Conservation (phyloP, 257 asterid species). For the Nicotiana obtusifolia region DNA sequence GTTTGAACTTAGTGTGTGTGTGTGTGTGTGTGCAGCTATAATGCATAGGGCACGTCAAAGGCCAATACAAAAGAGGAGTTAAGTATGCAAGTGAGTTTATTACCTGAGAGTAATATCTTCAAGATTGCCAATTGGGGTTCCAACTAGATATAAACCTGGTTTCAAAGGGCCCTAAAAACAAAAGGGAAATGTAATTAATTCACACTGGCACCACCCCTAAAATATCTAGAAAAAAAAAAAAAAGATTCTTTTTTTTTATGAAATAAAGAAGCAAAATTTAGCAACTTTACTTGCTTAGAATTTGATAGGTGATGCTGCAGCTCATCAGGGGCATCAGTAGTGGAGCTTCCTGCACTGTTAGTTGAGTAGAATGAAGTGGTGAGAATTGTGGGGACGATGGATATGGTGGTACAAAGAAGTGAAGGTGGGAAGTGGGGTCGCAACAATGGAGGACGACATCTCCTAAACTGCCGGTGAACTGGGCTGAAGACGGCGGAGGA, state of each 20-base stretch:
- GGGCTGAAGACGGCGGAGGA: constrained; percentile 16
- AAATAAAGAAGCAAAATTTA: neutral
- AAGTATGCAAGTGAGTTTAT: constrained; percentile 10
- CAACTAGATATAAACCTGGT: constrained; percentile 86
- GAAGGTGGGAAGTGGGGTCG: constrained; percentile 16
- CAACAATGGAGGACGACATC: constrained; percentile 8
- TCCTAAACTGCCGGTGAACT: constrained; percentile 20
- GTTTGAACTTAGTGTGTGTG: neutral
- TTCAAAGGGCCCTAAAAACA: constrained; percentile 60
- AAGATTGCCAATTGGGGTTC: constrained; percentile 95
- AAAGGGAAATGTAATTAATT: neutral
- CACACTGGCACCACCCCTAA: neutral
- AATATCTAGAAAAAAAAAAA: neutral
- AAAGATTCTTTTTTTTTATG: neutral
- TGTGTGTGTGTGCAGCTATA: neutral
- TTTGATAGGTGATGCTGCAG: constrained; percentile 27
- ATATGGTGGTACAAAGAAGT: constrained; percentile 17
- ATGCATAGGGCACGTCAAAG: neutral
- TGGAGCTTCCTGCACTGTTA: constrained; percentile 14
- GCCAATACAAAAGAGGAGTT: neutral
- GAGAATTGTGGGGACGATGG: neutral
- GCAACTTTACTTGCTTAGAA: constrained; percentile 33
- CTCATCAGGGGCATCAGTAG: constrained; percentile 18
- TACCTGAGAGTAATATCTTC: constrained; percentile 90
- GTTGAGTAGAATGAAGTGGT: neutral